Percentiles rank a stretch among this genome's conserved stretches.
phyloP scores from a whole-genome alignment of 2,329 filamentous ascomycete species.

The Moelleriella libera region DNA sequence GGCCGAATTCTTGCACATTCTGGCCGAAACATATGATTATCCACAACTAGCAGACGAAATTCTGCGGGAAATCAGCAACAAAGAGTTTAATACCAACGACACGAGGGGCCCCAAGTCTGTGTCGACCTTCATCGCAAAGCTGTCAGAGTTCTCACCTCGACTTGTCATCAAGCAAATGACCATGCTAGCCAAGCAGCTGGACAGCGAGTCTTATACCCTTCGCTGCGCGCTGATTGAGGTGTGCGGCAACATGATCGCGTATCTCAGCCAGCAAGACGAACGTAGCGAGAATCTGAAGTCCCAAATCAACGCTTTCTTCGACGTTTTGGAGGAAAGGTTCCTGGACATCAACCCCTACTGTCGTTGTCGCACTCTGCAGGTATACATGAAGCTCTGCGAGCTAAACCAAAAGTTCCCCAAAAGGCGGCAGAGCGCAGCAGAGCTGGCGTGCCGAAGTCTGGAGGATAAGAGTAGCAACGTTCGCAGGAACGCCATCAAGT shows the following conservation, averaged over 20 bases:
- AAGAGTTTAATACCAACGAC: constrained; percentile 96
- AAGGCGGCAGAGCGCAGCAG: constrained; percentile 71
- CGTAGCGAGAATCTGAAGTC: constrained; percentile 85
- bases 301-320: constrained; percentile 93
- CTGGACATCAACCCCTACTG: constrained; percentile 95
- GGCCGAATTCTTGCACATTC: constrained; percentile 93
- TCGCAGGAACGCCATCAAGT: constrained; percentile 83
- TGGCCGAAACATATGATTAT: constrained; percentile 95
- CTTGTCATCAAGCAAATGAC: constrained; percentile 97
- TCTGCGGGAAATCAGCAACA: constrained; percentile 85
- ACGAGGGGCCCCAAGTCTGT: constrained; percentile 92
- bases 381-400: constrained; percentile 83
- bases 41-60: constrained; percentile 91
- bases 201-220: constrained; percentile 94
- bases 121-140: constrained; percentile 80
- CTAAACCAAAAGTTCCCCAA: constrained; percentile 95
- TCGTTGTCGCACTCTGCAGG: constrained; percentile 79
- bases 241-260: constrained; percentile 84
- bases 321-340: constrained; percentile 91
- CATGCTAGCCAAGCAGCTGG: constrained; percentile 81
- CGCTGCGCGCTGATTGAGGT: constrained; percentile 92
- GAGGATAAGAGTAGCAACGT: constrained; percentile 99
- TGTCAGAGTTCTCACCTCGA: constrained; percentile 83
- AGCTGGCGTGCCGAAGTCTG: constrained; percentile 75
- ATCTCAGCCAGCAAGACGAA: constrained; percentile 85